Evolutionary conservation across 2,329 filamentous ascomycete genomes (phyloP).

Genomic region (Fusarium oligoseptatum): DNA sequence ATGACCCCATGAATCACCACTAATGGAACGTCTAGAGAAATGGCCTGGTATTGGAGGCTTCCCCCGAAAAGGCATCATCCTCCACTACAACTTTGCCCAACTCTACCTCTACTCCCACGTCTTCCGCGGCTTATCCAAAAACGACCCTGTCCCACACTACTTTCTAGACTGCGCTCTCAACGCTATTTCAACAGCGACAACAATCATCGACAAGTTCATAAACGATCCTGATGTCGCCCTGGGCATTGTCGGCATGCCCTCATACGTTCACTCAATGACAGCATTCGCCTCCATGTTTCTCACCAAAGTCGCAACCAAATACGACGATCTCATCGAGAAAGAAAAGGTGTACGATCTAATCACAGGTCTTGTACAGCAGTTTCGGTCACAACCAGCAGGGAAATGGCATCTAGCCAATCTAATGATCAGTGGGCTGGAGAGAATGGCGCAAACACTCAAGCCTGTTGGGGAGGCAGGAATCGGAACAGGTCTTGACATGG

Average conservation of each 20-base stretch:
- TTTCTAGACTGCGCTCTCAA: slow-evolving; percentile 47
- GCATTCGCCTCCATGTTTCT: slow-evolving; percentile 65
- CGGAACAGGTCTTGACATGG: background rate
- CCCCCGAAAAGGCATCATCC: slow-evolving; percentile 52
- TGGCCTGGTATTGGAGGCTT: slow-evolving; percentile 52
- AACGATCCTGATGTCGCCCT: slow-evolving; percentile 55
- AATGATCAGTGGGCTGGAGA: slow-evolving; percentile 59
- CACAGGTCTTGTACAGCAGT: slow-evolving; percentile 53
- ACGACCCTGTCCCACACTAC: slow-evolving; percentile 45
- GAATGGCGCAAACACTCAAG: slow-evolving; percentile 31
- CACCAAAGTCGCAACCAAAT: slow-evolving; percentile 58
- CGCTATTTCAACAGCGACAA: slow-evolving; percentile 53
- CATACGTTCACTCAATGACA: slow-evolving; percentile 66
- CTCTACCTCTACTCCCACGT: slow-evolving; percentile 56
- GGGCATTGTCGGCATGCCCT: slow-evolving; percentile 58
- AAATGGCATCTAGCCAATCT: slow-evolving; percentile 60
- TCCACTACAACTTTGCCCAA: slow-evolving; percentile 56
- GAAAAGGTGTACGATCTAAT: slow-evolving; percentile 54
- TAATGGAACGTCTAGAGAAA: slow-evolving; percentile 44
- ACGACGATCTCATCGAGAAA: slow-evolving; percentile 55
- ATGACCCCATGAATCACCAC: rapidly evolving
- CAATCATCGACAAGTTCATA: slow-evolving; percentile 57
- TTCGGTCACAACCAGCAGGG: slow-evolving; percentile 55
- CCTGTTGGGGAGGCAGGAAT: slow-evolving; percentile 2
- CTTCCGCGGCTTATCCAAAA: slow-evolving; percentile 51